Evolutionary conservation across 2,329 filamentous ascomycete species (phyloP).

Genomic region (Cercospora sp.): DNA sequence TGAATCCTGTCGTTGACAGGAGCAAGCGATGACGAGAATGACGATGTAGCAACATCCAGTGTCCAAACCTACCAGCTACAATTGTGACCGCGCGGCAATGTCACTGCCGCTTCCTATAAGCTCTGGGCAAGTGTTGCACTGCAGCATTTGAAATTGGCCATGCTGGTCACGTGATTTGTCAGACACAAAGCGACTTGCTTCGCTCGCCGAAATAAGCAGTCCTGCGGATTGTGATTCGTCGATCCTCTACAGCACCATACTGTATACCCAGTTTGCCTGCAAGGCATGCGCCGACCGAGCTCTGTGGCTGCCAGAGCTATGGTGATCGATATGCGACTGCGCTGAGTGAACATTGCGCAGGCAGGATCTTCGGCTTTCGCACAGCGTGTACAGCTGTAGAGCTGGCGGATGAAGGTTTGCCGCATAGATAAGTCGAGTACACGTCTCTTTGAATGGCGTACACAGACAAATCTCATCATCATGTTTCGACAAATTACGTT

Average conservation of each 20-base stretch:
- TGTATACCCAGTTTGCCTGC: not conserved
- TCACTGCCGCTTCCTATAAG: not conserved
- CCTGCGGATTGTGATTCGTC: not conserved
- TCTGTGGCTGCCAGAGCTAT: not conserved
- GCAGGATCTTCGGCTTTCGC: not conserved
- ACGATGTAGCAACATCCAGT: not conserved
- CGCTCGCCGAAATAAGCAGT: not conserved
- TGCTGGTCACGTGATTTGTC: not conserved
- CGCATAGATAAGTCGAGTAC: not conserved
- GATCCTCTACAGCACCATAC: not conserved
- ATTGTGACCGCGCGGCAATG: not conserved
- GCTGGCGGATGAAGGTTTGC: not conserved
- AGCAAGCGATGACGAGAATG: not conserved
- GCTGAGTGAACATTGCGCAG: not conserved
- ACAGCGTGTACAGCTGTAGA: not conserved
- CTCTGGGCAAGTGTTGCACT: not conserved
- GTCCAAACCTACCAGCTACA: not conserved
- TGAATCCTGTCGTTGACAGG: not conserved
- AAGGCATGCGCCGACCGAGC: not conserved
- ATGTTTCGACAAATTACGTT: not conserved
- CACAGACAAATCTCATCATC: not conserved
- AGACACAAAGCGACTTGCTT: not conserved
- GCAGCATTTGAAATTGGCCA: not conserved
- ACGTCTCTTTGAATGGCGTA: not conserved
- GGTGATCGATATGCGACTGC: not conserved